Evolutionary conservation across 2,329 filamentous ascomycete genomes (phyloP), one percentile per base, ranked within the genome.

Genomic region (Alternaria rosae): DNA sequence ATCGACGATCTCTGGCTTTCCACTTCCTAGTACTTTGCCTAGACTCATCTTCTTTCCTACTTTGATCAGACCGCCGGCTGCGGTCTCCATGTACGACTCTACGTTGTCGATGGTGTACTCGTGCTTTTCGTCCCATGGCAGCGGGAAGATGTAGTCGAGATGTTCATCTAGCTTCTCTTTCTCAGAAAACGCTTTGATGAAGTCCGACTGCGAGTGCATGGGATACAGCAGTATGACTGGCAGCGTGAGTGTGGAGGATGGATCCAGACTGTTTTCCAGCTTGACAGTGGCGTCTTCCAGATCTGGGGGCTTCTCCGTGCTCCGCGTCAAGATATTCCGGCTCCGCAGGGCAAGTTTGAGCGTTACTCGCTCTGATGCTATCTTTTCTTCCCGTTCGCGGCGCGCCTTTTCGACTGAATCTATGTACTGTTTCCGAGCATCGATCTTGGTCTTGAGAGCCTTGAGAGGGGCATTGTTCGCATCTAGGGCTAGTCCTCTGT

Each of bases 1-100:
- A 80, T 99, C 94, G 48, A 97, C 89, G 10, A 99, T 85, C 81
- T 97, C 94, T 7, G 96, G 88, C 74, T 91, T 93, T 7, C 92
- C 93, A 9, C 87, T 88, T 9, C 84, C 84, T 65, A 98, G 80
- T 28, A 94, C 86, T 82, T 93, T 92, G 53, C 93, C 79, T 69
- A 98, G 78, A 20, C 88, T 84, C 66, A 95, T 85, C 76, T 94
- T 95, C 86, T 92, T 94, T 50, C 95, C 94, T 21, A 94, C 89
- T 82, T 97, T 97, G 72, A 97, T 88, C 71, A 99, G 79, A 0
- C 94, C 93, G 0, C 93, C 93, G 0, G 84, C 83, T 5, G 81
- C 81, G 0, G 93, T 98, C 83, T 97, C 93, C 84, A 97, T 91
- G 79, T 92, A 98, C 73, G 92, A 95, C 70, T 97, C 93, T 5